Percentiles rank a stretch among this genome's conserved stretches.
phyloP scores from a whole-genome alignment of 106 monocot genomes.

The Acanthochlamys bracteata region DNA sequence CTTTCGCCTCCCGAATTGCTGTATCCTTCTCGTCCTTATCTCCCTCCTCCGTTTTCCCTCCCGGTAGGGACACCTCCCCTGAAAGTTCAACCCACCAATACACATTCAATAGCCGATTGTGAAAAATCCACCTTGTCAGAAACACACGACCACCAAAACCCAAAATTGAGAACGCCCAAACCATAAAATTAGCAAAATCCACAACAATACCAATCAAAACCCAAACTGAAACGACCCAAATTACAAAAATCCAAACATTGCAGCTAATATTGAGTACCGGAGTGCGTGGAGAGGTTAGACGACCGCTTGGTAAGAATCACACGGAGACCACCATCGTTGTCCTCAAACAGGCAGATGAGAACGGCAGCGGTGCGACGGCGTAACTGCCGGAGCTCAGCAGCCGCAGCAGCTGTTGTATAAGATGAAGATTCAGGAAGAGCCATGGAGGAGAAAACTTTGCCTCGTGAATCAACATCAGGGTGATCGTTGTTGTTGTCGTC shows the following conservation, averaged over 20 bases:
- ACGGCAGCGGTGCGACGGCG: constrained; percentile 51
- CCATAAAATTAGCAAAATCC: background rate
- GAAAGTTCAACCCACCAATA: too few species aligned
- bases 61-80: constrained; percentile 84
- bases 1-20: constrained; percentile 38
- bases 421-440: constrained; percentile 5
- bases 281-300: constrained; percentile 57
- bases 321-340: constrained; percentile 52
- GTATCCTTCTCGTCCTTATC: constrained; percentile 38
- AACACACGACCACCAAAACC: too few species aligned
- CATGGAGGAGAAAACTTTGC: constrained; percentile 23
- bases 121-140: too few species aligned
- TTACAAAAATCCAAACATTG: too few species aligned
- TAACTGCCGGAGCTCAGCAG: constrained; percentile 8
- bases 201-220: background rate
- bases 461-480: constrained; percentile 15
- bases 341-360: constrained; percentile 84
- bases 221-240: background rate
- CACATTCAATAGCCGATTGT: too few species aligned
- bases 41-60: constrained; percentile 57
- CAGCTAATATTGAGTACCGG: constrained; percentile 28
- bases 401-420: background rate
- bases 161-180: too few species aligned
- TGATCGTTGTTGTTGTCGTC: constrained; percentile 1
- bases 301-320: constrained; percentile 90